Percentiles rank a stretch among this genome's conserved stretches.
Conservation (phyloP, 2,329 filamentous ascomycete genomes). For the Curvularia spicifera region DNA sequence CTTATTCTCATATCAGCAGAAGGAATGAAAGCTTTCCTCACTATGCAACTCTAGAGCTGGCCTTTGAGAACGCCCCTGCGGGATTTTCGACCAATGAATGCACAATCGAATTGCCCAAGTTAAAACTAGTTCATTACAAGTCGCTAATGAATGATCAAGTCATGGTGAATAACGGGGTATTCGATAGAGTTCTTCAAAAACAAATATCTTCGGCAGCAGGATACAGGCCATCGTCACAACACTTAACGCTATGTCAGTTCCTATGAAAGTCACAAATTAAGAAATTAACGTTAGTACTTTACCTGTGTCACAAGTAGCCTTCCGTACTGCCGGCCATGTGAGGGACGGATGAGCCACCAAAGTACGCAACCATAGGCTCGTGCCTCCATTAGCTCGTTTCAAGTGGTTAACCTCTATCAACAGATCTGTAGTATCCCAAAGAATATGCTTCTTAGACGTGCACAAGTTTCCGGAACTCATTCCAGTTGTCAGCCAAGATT, state of each 20-base stretch:
- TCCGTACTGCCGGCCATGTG: neutral
- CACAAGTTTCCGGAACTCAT: neutral
- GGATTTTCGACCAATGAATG: neutral
- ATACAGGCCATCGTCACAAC: neutral
- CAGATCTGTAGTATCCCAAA: neutral
- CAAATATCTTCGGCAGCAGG: neutral
- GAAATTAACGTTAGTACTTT: neutral
- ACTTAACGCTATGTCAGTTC: neutral
- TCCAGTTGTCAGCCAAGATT: neutral
- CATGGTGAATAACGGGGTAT: neutral
- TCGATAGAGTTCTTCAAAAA: neutral
- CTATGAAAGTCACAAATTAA: neutral
- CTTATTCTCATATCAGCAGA: neutral
- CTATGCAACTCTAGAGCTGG: neutral
- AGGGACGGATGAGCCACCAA: neutral
- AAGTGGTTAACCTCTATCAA: neutral
- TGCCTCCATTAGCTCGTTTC: slow-evolving; percentile 1
- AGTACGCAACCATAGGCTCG: neutral
- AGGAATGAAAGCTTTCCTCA: neutral
- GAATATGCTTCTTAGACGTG: neutral
- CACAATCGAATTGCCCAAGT: neutral
- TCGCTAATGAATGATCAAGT: neutral
- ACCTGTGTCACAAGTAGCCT: neutral
- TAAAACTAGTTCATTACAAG: neutral
- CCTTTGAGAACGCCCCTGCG: neutral